Evolutionary conservation across 2,329 filamentous ascomycete genomes (phyloP), one percentile per base, ranked within the genome.

Genomic region (Clarireedia paspali): DNA sequence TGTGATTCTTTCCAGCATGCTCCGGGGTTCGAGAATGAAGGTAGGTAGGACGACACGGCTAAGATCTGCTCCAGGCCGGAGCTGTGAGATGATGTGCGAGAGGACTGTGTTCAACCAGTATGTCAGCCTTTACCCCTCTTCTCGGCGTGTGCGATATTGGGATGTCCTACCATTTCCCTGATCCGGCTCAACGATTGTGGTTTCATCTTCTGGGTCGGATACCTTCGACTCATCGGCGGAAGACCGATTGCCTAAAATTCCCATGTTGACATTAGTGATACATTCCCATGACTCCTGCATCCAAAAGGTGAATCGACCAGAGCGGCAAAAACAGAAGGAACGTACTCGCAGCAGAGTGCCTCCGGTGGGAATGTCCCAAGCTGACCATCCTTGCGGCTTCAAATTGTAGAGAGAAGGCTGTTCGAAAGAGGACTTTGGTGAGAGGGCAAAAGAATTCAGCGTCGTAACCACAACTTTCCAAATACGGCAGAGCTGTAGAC

Each of bases 1-100:
- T 68, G 94, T 99, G 71, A 99, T 99, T 66, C 94, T 84, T 75
- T 99, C 94, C 66, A 99, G 77, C 94, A 99, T 99, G 66, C 91
- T 96, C 68, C 91, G 85, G 24, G 94, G 94, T 73, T 99, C 94
- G 65, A 99, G 83, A 67, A 99, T 99, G 71, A 99, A 99, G 48
- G 94, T 99, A 42, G 94, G 94, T 56, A 99, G 78, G 38, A 94
- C 92, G 60, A 99, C 91, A 65, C 92, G 84, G 73, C 91, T 96
- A 65, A 99, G 78, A 71, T 99, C 94, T 66, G 94, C 94, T 62
- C 94, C 94, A 12, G 94, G 94, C 60, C 94, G 88, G 60, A 99
- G 80, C 75, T 99, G 94, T 52, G 91, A 95, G 69, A 99, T 97
- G 73, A 99, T 95, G 74, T 97, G 92, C 58, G 85, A 89, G 64